Conservation (phyloP, 352 stramenopile genomes). For the Phytophthora idaei region DNA sequence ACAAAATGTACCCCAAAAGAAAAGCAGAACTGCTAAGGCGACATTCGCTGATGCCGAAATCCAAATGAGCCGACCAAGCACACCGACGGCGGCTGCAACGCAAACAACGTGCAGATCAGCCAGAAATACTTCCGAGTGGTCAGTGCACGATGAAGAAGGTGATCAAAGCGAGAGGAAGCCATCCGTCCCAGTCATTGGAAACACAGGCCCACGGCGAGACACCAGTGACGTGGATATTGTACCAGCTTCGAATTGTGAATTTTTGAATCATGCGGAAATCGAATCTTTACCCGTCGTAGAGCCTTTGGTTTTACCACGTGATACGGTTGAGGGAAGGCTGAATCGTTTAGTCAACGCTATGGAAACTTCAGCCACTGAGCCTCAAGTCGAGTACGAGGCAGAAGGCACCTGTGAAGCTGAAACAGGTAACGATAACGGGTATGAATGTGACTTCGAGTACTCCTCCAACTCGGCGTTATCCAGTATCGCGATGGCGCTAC, state of each 20-base stretch:
- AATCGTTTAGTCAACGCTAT: neutral
- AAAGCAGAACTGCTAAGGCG: conserved; percentile 5
- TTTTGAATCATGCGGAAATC: neutral
- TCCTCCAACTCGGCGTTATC: conserved; percentile 39
- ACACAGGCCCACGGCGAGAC: neutral
- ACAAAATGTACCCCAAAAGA: conserved; percentile 19
- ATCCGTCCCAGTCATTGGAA: neutral
- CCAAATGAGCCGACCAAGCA: conserved; percentile 15
- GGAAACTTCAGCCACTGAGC: neutral
- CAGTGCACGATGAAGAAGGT: conserved; percentile 16
- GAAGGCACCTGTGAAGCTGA: neutral
- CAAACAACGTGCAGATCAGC: conserved; percentile 1
- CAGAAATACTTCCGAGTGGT: conserved; percentile 1
- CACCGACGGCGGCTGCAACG: neutral
- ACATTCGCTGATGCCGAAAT: conserved; percentile 8
- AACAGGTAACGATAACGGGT: conserved; percentile 7
- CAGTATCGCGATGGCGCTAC: conserved; percentile 46
- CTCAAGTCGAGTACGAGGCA: neutral
- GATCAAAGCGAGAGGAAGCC: neutral
- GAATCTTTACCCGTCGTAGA: neutral
- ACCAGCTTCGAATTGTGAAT: neutral
- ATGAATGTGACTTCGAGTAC: conserved; percentile 41
- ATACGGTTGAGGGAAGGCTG: neutral
- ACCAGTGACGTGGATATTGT: neutral
- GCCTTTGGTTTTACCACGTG: neutral